Evolutionary conservation across 192 early-diverging fungal species (phyloP).

Genomic region (Dissophora globulifera): DNA sequence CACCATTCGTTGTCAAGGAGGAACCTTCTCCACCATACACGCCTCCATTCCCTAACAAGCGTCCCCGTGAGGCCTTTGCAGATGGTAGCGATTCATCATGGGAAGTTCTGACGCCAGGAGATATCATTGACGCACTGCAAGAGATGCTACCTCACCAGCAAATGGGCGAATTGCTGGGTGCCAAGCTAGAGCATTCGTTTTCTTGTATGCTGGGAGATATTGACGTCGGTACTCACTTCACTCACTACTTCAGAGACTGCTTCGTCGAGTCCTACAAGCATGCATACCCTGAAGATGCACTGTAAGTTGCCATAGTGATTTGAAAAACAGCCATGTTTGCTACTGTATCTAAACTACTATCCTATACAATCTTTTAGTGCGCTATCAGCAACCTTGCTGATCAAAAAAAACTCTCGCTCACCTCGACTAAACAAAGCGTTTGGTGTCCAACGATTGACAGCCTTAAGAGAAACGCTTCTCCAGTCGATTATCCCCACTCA

Average conservation of each 20-base stretch:
- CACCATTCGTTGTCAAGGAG: conserved; percentile 29
- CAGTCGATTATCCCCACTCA: conserved; percentile 29
- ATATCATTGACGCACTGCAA: conserved; percentile 40
- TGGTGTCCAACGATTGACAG: conserved; percentile 34
- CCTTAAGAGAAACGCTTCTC: no score
- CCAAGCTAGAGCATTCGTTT: conserved; percentile 22
- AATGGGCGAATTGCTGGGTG: conserved; percentile 34
- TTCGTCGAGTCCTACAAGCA: conserved; percentile 36
- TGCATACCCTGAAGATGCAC: conserved; percentile 45
- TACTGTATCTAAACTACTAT: conserved; percentile 12
- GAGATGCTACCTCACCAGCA: conserved; percentile 30
- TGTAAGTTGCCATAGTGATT: conserved; percentile 27
- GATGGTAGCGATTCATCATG: conserved; percentile 43
- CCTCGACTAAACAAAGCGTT: conserved; percentile 39
- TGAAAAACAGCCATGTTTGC: conserved; percentile 23
- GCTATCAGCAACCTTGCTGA: conserved; percentile 35
- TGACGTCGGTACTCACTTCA: conserved; percentile 31
- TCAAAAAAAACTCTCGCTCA: conserved; percentile 36
- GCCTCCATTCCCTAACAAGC: conserved; percentile 27
- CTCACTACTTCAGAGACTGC: conserved; percentile 29
- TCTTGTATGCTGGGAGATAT: conserved; percentile 35
- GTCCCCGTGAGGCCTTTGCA: conserved; percentile 32
- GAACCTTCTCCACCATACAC: conserved; percentile 40
- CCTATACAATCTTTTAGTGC: conserved; percentile 17
- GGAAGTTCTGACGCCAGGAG: conserved; percentile 31